Evolutionary conservation across 768 basidiomycete species (phyloP).

Genomic region (Termitomyces sp.): DNA sequence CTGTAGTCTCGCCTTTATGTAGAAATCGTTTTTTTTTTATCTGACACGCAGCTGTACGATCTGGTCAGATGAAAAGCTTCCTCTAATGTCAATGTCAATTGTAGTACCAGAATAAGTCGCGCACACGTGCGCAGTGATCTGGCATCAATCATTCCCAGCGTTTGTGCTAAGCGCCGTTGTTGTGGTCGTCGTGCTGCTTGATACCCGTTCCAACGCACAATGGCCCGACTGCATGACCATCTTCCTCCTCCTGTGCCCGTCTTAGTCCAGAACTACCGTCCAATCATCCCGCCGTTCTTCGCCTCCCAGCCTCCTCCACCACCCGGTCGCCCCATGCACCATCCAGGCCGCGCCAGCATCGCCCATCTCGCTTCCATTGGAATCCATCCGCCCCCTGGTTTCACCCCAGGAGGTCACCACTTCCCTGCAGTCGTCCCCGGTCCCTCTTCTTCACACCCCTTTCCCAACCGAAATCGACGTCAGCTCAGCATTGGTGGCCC

Average conservation of each 20-base stretch:
- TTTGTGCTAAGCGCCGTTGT: too few species aligned
- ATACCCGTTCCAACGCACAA: slow-evolving; percentile 8
- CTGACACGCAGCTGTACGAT: neutral
- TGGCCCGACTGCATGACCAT: slow-evolving; percentile 43
- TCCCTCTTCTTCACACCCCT: slow-evolving; percentile 34
- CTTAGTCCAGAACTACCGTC: slow-evolving; percentile 55
- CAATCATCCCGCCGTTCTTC: slow-evolving; percentile 53
- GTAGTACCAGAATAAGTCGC: too few species aligned
- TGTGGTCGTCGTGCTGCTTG: slow-evolving; percentile 1
- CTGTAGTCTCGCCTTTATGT: too few species aligned
- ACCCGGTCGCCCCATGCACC: slow-evolving; percentile 51
- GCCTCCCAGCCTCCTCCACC: slow-evolving; percentile 40
- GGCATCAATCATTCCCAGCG: slow-evolving; percentile 13
- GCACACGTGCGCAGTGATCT: neutral
- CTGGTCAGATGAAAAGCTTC: too few species aligned
- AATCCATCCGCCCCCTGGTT: slow-evolving; percentile 47
- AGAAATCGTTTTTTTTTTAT: neutral
- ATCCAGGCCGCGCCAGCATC: slow-evolving; percentile 52
- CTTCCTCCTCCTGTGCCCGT: too few species aligned
- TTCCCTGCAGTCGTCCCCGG: slow-evolving; percentile 45
- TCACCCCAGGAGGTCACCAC: slow-evolving; percentile 44
- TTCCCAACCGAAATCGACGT: slow-evolving; percentile 57
- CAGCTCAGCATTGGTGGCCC: slow-evolving; percentile 79
- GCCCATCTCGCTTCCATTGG: slow-evolving; percentile 57
- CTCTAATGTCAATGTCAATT: too few species aligned